These are phyloP conservation scores for Otatea glauca DNA, from an alignment of 176 grass and related monocot species.

Conservation along the genomic window DNA sequence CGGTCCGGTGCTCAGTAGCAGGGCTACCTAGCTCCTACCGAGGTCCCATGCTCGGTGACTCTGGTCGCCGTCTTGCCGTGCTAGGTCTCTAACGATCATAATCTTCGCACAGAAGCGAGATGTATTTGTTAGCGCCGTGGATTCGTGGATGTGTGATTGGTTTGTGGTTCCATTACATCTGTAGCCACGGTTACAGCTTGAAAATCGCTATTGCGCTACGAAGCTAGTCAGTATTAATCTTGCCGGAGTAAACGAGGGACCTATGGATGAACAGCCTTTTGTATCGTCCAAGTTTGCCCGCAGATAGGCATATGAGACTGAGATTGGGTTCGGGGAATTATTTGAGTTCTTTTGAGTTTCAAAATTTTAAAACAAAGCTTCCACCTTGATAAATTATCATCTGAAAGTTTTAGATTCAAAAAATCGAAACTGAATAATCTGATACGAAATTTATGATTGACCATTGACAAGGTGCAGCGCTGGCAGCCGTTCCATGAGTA, in stretches of 20 bases:
- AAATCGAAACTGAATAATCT: not conserved
- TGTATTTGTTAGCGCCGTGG: too few species aligned
- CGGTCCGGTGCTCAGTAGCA: too few species aligned
- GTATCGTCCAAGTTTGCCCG: conserved; percentile 39
- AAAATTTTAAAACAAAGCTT: not conserved
- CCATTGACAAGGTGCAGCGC: too few species aligned
- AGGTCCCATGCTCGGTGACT: too few species aligned
- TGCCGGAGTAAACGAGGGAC: conserved; percentile 26
- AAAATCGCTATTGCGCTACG: not conserved
- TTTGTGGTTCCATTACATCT: conserved; percentile 52
- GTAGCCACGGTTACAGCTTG: conserved; percentile 38
- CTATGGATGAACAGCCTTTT: conserved; percentile 35
- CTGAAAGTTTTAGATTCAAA: not conserved
- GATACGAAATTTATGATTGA: not conserved
- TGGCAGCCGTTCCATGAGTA: too few species aligned
- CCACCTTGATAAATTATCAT: not conserved
- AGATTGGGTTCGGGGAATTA: not conserved
- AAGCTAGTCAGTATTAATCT: not conserved
- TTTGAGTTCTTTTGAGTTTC: not conserved
- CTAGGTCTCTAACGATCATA: too few species aligned
- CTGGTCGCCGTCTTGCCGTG: too few species aligned
- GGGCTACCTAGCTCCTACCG: too few species aligned
- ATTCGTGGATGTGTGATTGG: too few species aligned
- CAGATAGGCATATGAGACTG: not conserved
- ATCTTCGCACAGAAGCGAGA: too few species aligned